phyloP scores from a whole-genome alignment of 2,329 filamentous ascomycete species.

The Colletotrichum neosansevieriae region DNA sequence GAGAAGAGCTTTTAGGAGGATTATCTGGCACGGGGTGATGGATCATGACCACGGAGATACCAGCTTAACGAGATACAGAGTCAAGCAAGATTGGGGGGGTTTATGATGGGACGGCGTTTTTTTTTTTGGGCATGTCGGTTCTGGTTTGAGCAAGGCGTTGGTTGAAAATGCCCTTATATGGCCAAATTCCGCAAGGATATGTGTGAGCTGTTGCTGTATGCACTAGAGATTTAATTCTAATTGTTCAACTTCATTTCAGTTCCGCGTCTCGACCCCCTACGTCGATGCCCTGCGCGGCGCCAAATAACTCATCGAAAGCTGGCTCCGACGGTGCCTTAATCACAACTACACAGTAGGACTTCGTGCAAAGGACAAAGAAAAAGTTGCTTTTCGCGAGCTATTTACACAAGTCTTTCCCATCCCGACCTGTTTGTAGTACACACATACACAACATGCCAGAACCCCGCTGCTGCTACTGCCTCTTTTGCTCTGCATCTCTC shows the following conservation, averaged over 20 bases:
- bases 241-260: neutral
- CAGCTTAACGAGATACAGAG: neutral
- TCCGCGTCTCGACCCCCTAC: too few species aligned
- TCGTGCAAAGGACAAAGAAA: slow-evolving; percentile 34
- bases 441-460: slow-evolving; percentile 34
- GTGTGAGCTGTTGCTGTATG: neutral
- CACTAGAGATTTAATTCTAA: slow-evolving; percentile 13
- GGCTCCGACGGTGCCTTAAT: neutral
- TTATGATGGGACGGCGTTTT: neutral
- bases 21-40: neutral
- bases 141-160: slow-evolving; percentile 33
- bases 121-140: neutral
- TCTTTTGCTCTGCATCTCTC: slow-evolving; percentile 13
- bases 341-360: neutral
- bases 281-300: too few species aligned
- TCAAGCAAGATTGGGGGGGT: neutral
- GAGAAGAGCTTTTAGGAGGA: slow-evolving; percentile 61
- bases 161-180: slow-evolving; percentile 14
- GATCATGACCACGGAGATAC: neutral
- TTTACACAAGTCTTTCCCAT: slow-evolving; percentile 38
- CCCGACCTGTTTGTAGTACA: slow-evolving; percentile 39
- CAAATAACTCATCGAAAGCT: too few species aligned
- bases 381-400: slow-evolving; percentile 39
- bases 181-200: slow-evolving; percentile 2
- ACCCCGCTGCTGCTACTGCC: slow-evolving; percentile 20